phyloP scores from a whole-genome alignment of 2,329 filamentous ascomycete species.

The Emericellopsis atlantica region DNA sequence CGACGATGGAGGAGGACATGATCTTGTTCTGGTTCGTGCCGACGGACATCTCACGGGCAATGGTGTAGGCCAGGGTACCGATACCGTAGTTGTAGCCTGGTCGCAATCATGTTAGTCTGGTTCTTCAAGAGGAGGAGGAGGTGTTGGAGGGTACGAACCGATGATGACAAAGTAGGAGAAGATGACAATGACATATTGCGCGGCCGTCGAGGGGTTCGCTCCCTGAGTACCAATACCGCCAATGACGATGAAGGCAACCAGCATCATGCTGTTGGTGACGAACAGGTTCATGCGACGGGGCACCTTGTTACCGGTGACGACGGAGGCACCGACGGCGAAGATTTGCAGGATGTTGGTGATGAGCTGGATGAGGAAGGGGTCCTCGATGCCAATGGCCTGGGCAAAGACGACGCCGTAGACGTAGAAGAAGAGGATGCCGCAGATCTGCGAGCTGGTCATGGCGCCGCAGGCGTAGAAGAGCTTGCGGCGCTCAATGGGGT shows the following conservation, averaged over 20 bases:
- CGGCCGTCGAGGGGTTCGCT: constrained; percentile 3
- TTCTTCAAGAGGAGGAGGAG: background rate
- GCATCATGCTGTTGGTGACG: constrained; percentile 18
- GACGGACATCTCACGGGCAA: constrained; percentile 27
- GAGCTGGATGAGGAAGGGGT: constrained; percentile 22
- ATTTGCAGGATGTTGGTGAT: constrained; percentile 25
- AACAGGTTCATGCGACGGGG: constrained; percentile 19
- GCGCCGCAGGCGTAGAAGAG: constrained; percentile 26
- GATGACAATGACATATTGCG: constrained; percentile 9
- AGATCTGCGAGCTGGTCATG: constrained; percentile 28
- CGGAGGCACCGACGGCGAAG: constrained; percentile 18
- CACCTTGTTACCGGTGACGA: constrained; percentile 22
- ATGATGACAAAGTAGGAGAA: constrained; percentile 17
- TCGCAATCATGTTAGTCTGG: background rate
- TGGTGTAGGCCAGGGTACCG: constrained; percentile 22
- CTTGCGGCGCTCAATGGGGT: constrained; percentile 29
- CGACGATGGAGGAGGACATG: constrained; percentile 23
- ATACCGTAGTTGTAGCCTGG: constrained; percentile 23
- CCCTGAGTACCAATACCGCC: constrained; percentile 9
- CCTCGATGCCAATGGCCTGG: constrained; percentile 20
- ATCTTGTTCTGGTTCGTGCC: constrained; percentile 32
- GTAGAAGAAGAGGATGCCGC: constrained; percentile 30
- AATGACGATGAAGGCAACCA: constrained; percentile 19
- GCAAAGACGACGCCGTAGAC: constrained; percentile 25
- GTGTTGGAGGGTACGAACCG: constrained; percentile 3